phyloP scores from a whole-genome alignment of 73 alveolate species.

The Halteria grandinella region DNA sequence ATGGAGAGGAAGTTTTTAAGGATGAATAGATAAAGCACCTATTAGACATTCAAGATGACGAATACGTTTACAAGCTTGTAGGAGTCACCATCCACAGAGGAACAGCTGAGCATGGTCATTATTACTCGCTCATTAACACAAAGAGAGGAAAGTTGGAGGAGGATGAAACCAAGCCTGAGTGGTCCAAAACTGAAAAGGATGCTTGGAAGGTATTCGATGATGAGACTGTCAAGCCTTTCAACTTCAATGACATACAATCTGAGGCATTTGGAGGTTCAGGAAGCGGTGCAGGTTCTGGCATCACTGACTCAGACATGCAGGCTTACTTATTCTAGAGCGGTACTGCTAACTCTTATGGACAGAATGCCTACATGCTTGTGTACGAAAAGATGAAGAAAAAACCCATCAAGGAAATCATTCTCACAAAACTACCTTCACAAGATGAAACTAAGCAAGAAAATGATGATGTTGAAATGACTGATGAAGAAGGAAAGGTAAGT shows the following conservation, averaged over 20 bases:
- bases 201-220: slow-evolving; percentile 94
- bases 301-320: slow-evolving; percentile 45
- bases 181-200: slow-evolving; percentile 66
- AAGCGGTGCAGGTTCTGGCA: slow-evolving; percentile 1
- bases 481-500: background rate
- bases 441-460: background rate
- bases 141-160: slow-evolving; percentile 75
- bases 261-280: slow-evolving; percentile 93
- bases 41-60: slow-evolving; percentile 20
- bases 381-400: slow-evolving; percentile 88
- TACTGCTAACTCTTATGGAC: slow-evolving; percentile 61
- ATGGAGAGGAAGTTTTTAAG: slow-evolving; percentile 41
- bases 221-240: slow-evolving; percentile 61
- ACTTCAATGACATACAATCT: slow-evolving; percentile 63
- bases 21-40: background rate
- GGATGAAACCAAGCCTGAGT: slow-evolving; percentile 56
- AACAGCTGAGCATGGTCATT: slow-evolving; percentile 97
- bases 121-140: slow-evolving; percentile 80
- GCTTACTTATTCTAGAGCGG: slow-evolving; percentile 47
- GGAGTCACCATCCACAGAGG: slow-evolving; percentile 97
- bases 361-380: slow-evolving; percentile 97
- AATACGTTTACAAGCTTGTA: slow-evolving; percentile 74
- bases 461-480: slow-evolving; percentile 19
- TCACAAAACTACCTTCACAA: background rate
- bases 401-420: slow-evolving; percentile 58